These are phyloP conservation scores for Cordyceps militaris DNA, from an alignment of 2,329 filamentous ascomycete genomes.

Conservation along the genomic window DNA sequence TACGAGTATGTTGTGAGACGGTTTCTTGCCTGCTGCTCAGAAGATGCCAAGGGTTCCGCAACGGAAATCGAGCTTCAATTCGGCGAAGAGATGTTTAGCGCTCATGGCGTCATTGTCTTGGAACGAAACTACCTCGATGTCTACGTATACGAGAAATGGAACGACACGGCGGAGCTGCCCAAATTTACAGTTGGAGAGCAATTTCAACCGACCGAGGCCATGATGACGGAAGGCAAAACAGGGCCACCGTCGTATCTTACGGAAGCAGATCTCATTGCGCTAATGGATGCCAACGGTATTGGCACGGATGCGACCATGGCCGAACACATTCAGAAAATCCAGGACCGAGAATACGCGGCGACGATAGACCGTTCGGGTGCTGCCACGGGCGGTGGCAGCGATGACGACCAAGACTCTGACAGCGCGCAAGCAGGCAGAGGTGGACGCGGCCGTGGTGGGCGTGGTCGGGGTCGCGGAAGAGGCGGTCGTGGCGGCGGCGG, in stretches of 20 bases:
- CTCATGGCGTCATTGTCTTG: conserved; percentile 76
- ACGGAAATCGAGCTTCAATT: conserved; percentile 82
- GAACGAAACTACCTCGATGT: conserved; percentile 92
- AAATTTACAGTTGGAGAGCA: conserved; percentile 70
- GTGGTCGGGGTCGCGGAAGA: conserved; percentile 30
- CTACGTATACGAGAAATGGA: conserved; percentile 95
- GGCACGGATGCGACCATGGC: conserved; percentile 99
- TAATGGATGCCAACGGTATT: conserved; percentile 98
- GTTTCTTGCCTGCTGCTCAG: conserved; percentile 91
- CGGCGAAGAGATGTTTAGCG: conserved; percentile 73
- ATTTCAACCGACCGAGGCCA: conserved; percentile 82
- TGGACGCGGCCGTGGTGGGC: conserved; percentile 43
- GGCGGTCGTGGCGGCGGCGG: conserved; percentile 36
- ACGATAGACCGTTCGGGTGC: conserved; percentile 43
- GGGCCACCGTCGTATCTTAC: conserved; percentile 79
- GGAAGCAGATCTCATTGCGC: conserved; percentile 86
- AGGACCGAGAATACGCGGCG: conserved; percentile 78
- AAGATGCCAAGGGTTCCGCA: conserved; percentile 80
- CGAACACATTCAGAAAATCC: conserved; percentile 94
- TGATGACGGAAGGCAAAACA: conserved; percentile 88
- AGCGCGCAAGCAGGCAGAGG: conserved; percentile 26
- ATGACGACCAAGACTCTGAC: conserved; percentile 22
- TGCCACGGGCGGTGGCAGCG: conserved; percentile 30
- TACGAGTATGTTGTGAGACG: conserved; percentile 91
- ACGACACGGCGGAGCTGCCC: conserved; percentile 75